phyloP scores from a whole-genome alignment of 805 yeast genomes.

The Isabelozyma gotoi region DNA sequence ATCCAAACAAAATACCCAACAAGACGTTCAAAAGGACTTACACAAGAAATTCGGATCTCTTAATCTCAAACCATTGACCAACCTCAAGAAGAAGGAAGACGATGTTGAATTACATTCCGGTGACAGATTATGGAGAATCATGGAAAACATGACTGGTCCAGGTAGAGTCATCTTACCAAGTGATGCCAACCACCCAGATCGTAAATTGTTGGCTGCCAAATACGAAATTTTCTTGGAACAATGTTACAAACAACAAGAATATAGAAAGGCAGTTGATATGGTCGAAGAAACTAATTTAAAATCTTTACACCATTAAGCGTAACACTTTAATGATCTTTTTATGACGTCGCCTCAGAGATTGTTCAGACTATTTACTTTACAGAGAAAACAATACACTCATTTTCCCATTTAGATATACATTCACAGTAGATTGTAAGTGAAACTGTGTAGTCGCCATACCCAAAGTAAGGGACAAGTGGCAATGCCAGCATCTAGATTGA shows the following conservation, averaged over 20 bases:
- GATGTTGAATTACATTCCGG: constrained; percentile 30
- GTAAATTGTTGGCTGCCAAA: constrained; percentile 71
- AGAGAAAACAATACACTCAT: no score
- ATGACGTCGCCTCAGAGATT: no score
- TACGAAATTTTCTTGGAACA: constrained; percentile 86
- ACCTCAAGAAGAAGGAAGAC: constrained; percentile 20
- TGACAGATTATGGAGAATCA: constrained; percentile 78
- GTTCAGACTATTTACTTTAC: no score
- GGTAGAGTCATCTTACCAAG: constrained; percentile 79
- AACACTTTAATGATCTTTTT: not conserved
- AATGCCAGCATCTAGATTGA: no score
- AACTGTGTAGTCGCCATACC: no score
- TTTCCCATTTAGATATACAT: no score
- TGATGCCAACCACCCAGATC: constrained; percentile 56
- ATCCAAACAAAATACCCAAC: constrained; percentile 53
- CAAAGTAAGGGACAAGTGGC: no score
- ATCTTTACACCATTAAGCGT: not conserved
- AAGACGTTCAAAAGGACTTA: constrained; percentile 49
- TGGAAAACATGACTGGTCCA: constrained; percentile 80
- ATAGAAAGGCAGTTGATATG: constrained; percentile 66
- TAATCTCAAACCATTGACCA: constrained; percentile 41
- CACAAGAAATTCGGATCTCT: constrained; percentile 14
- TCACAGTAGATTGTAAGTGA: no score
- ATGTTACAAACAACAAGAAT: constrained; percentile 76
- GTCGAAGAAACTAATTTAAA: constrained; percentile 26